phyloP scores from a whole-genome alignment of 2,329 filamentous ascomycete species.

The Alternaria incomplexa region DNA sequence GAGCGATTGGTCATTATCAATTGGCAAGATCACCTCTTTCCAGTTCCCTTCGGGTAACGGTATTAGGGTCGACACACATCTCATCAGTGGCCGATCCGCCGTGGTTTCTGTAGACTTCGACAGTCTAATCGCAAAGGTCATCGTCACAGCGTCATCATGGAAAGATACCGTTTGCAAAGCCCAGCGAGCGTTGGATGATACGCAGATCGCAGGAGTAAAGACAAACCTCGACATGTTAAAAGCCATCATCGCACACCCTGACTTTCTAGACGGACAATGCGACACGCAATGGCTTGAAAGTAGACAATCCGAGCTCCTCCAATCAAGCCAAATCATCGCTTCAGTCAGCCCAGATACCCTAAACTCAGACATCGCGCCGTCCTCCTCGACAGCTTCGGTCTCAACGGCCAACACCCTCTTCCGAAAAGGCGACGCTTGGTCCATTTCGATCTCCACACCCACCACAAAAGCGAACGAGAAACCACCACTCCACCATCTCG shows the following conservation, averaged over 20 bases:
- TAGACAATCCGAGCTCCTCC: constrained; percentile 53
- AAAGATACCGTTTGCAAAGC: constrained; percentile 60
- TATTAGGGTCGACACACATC: constrained; percentile 62
- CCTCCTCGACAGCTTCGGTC: constrained; percentile 9
- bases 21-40: constrained; percentile 64
- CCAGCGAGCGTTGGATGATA: constrained; percentile 61
- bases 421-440: constrained; percentile 66
- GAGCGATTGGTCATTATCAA: constrained; percentile 62
- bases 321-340: constrained; percentile 22
- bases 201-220: constrained; percentile 61
- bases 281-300: constrained; percentile 66
- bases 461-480: constrained; percentile 1
- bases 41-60: constrained; percentile 64
- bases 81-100: constrained; percentile 51
- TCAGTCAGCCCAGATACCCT: neutral
- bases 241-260: constrained; percentile 59
- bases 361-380: neutral
- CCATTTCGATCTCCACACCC: constrained; percentile 54
- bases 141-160: constrained; percentile 63
- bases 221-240: constrained; percentile 64
- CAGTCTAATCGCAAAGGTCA: constrained; percentile 65
- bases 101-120: constrained; percentile 64
- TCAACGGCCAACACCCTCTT: constrained; percentile 54
- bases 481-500: constrained; percentile 57
- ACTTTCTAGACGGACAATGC: constrained; percentile 57